A percentile compares a stretch with the other conserved stretches of the same genome.
Conservation (phyloP, 495 filamentous ascomycete genomes). For the Beverwykella pulmonaria region DNA sequence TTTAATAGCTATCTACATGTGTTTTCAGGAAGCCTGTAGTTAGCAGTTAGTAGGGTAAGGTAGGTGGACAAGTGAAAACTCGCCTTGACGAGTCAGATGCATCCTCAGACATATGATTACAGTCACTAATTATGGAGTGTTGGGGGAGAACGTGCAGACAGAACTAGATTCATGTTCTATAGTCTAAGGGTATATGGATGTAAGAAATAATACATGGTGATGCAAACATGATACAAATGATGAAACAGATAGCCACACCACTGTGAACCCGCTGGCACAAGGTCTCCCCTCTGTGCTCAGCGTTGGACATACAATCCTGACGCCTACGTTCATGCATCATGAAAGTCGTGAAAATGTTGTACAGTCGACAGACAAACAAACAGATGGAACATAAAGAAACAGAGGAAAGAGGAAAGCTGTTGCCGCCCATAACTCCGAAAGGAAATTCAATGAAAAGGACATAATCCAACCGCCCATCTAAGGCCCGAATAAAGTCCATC, state of each 20-base stretch:
- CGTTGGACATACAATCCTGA: background rate
- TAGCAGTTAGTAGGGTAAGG: too few species aligned
- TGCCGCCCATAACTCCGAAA: too few species aligned
- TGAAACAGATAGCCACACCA: background rate
- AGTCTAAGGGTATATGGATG: background rate
- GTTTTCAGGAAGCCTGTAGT: too few species aligned
- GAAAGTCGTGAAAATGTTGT: background rate
- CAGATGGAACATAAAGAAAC: background rate
- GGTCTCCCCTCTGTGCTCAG: background rate
- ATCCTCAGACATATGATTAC: too few species aligned
- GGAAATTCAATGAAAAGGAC: too few species aligned
- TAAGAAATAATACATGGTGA: background rate
- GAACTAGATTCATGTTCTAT: background rate
- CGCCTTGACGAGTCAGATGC: too few species aligned
- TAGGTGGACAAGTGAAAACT: too few species aligned
- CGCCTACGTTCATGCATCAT: background rate
- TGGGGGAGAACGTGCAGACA: background rate
- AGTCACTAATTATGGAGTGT: background rate
- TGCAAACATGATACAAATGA: background rate
- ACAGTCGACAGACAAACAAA: background rate
- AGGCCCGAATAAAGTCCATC: too few species aligned
- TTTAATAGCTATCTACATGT: too few species aligned
- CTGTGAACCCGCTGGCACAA: background rate
- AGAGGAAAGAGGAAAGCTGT: too few species aligned
- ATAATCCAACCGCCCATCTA: too few species aligned